Conservation (phyloP, 2,329 filamentous ascomycete species). For the Aspergillus piperis region DNA sequence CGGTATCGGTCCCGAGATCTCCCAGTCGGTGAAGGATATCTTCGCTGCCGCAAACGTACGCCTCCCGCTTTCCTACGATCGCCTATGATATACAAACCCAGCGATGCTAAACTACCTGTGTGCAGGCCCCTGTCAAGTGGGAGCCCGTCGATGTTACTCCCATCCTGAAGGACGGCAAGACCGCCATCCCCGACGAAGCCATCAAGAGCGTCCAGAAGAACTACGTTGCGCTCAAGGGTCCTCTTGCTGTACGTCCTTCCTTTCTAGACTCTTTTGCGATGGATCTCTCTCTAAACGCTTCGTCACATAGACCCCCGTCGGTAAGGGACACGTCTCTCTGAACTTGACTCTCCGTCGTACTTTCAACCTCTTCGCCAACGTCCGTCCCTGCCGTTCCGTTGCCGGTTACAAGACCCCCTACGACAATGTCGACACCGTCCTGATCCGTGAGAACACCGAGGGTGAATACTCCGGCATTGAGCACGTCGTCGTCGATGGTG, state of each 20-base stretch:
- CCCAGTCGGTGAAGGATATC: constrained; percentile 98
- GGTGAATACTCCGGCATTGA: constrained; percentile 99
- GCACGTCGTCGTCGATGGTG: constrained; percentile 95
- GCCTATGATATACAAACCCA: constrained; percentile 1
- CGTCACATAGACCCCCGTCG: constrained; percentile 75
- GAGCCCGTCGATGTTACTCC: constrained; percentile 96
- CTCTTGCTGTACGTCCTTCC: constrained; percentile 73
- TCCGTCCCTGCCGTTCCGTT: constrained; percentile 95
- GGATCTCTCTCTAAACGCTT: constrained; percentile 27
- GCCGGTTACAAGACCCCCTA: constrained; percentile 98
- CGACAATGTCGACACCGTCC: constrained; percentile 92
- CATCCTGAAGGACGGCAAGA: constrained; percentile 90
- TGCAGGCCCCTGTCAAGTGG: constrained; percentile 87
- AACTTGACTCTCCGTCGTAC: constrained; percentile 98
- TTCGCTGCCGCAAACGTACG: constrained; percentile 88
- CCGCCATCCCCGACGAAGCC: constrained; percentile 86
- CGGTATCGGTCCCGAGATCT: constrained; percentile 96
- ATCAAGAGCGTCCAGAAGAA: constrained; percentile 93
- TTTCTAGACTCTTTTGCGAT: background rate
- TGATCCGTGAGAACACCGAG: constrained; percentile 99
- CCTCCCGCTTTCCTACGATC: constrained; percentile 1
- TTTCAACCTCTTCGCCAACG: constrained; percentile 99
- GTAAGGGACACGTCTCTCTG: constrained; percentile 98
- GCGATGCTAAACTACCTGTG: constrained; percentile 30
- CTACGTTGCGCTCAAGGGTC: constrained; percentile 97